Percentiles rank a stretch among this genome's conserved stretches.
Evolutionary conservation across 441 rosid species (phyloP).

Genomic region (Iberis amara): DNA sequence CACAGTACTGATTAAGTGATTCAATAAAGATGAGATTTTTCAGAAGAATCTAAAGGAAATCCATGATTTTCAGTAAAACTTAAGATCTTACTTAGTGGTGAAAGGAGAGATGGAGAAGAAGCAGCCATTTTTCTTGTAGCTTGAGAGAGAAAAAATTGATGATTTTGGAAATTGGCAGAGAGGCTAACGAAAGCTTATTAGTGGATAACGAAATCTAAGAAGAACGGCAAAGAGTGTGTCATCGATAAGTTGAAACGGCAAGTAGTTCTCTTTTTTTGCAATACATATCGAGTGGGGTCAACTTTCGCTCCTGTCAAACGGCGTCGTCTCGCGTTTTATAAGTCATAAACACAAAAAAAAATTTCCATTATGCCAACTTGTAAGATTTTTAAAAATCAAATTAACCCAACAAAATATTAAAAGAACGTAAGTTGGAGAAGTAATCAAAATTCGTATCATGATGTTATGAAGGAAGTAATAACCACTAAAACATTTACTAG

Average conservation of each 20-base stretch:
- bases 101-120: conserved; percentile 47
- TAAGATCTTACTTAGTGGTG: conserved; percentile 40
- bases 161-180: conserved; percentile 7
- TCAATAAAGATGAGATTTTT: conserved; percentile 9
- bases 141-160: conserved; percentile 8
- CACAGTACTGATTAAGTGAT: not conserved
- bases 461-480: no score
- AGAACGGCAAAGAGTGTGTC: conserved; percentile 19
- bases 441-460: no score
- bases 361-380: no score
- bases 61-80: not conserved
- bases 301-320: no score
- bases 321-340: not conserved
- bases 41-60: not conserved
- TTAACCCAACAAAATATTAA: no score
- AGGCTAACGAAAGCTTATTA: not conserved
- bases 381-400: no score
- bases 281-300: not conserved
- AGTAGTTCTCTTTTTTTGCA: not conserved
- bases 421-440: no score
- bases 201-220: conserved; percentile 50
- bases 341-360: no score
- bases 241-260: not conserved
- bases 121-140: conserved; percentile 35
- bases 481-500: no score